Percentiles rank a stretch among this genome's conserved stretches.
Evolutionary conservation across 164 flowering plant genomes (phyloP).

Genomic region (Platanus orientalis): DNA sequence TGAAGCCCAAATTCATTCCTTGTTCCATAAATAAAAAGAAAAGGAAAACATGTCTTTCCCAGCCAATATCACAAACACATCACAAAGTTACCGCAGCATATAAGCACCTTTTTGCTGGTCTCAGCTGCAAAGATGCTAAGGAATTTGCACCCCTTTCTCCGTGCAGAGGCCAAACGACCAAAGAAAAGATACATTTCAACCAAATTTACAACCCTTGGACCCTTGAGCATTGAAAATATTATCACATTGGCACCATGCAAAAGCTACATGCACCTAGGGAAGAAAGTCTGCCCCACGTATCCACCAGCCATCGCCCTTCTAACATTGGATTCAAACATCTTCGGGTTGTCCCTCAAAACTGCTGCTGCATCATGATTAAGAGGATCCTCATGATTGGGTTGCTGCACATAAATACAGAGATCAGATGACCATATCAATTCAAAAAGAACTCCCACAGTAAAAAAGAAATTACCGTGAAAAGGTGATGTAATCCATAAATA

Average conservation of each 20-base stretch:
- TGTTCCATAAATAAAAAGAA: neutral
- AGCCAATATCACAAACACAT: neutral
- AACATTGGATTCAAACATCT: conserved; percentile 59
- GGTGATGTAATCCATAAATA: conserved; percentile 64
- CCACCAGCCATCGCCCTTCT: conserved; percentile 79
- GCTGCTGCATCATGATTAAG: conserved; percentile 78
- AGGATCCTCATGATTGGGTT: conserved; percentile 76
- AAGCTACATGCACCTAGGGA: conserved; percentile 47
- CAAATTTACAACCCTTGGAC: conserved; percentile 6
- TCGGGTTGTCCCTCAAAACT: conserved; percentile 70
- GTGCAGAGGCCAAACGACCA: neutral
- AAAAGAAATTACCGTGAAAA: conserved; percentile 50
- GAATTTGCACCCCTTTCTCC: neutral
- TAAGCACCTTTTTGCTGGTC: neutral
- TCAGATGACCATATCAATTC: neutral
- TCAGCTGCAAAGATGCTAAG: neutral
- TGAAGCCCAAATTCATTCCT: neutral
- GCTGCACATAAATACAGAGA: conserved; percentile 27
- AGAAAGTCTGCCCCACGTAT: conserved; percentile 55
- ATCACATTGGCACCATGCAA: conserved; percentile 5
- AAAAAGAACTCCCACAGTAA: neutral
- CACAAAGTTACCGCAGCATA: neutral
- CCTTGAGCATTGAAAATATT: neutral
- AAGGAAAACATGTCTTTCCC: neutral
- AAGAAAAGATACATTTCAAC: neutral